Evolutionary conservation across 441 rosid genomes (phyloP).

Genomic region (Manihot esculenta): DNA sequence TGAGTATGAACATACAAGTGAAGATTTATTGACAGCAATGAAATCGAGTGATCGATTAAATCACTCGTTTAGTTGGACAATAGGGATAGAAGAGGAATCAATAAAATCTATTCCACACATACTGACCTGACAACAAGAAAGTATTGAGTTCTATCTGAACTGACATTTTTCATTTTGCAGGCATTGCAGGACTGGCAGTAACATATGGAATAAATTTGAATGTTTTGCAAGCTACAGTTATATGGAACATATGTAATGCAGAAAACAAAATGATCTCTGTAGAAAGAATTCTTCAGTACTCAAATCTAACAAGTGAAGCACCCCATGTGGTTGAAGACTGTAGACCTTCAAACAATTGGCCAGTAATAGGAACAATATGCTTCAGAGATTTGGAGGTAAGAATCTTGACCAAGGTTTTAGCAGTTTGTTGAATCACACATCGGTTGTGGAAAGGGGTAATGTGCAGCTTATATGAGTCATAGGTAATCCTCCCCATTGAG

Average conservation of each 20-base stretch:
- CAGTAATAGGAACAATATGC: slow-evolving; percentile 73
- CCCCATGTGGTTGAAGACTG: slow-evolving; percentile 59
- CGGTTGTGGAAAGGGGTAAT: too few relatives aligned
- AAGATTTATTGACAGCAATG: background rate
- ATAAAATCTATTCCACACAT: background rate
- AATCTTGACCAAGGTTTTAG: background rate
- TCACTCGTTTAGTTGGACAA: background rate
- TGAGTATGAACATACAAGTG: slow-evolving; percentile 39
- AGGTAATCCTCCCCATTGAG: too few relatives aligned
- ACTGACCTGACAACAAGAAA: background rate
- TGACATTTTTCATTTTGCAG: slow-evolving; percentile 38
- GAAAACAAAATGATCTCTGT: slow-evolving; percentile 96
- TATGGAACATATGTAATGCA: slow-evolving; percentile 94
- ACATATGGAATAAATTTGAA: slow-evolving; percentile 93
- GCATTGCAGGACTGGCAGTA: slow-evolving; percentile 94
- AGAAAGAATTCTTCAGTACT: slow-evolving; percentile 94
- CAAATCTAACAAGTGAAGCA: slow-evolving; percentile 76
- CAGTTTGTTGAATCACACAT: too few relatives aligned
- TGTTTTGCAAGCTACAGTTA: slow-evolving; percentile 82
- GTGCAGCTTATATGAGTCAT: too few relatives aligned
- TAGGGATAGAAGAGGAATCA: background rate
- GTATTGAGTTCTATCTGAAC: slow-evolving; percentile 9
- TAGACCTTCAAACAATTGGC: slow-evolving; percentile 80
- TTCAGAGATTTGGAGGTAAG: slow-evolving; percentile 77
- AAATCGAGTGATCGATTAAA: background rate